These are phyloP conservation scores for Ogataea paradorogensis DNA, from an alignment of 805 yeast genomes.

Conservation along the genomic window DNA sequence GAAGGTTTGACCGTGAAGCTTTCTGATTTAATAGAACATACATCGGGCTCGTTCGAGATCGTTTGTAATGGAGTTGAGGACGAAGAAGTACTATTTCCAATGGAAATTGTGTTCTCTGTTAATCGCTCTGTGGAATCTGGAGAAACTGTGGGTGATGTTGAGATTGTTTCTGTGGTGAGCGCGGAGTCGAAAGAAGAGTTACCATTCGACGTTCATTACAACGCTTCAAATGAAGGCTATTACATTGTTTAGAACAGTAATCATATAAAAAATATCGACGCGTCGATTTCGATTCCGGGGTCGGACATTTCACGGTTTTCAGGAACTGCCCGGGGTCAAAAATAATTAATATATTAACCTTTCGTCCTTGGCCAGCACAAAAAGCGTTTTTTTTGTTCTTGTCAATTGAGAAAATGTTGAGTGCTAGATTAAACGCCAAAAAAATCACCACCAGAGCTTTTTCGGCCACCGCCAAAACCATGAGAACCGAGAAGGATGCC, in stretches of 20 bases:
- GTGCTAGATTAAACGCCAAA: conserved; percentile 23
- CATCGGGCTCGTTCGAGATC: conserved; percentile 77
- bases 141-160: conserved; percentile 53
- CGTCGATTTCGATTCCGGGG: conserved; percentile 10
- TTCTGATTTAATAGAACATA: conserved; percentile 44
- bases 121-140: conserved; percentile 28
- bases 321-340: conserved; percentile 1
- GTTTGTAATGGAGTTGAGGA: conserved; percentile 60
- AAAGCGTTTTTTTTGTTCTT: not conserved
- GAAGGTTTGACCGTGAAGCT: conserved; percentile 71
- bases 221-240: conserved; percentile 57
- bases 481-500: conserved; percentile 88
- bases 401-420: conserved; percentile 21
- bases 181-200: conserved; percentile 44
- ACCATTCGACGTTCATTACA: conserved; percentile 66
- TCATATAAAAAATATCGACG: not conserved
- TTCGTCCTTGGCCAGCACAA: conserved; percentile 2
- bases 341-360: not conserved
- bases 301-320: conserved; percentile 3
- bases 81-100: conserved; percentile 88
- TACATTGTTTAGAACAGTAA: conserved; percentile 37
- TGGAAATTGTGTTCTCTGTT: conserved; percentile 62
- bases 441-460: conserved; percentile 28
- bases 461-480: conserved; percentile 28
- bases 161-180: conserved; percentile 61